These are phyloP conservation scores for Penicillium daleae DNA, from an alignment of 495 filamentous ascomycete genomes.

Conservation along the genomic window DNA sequence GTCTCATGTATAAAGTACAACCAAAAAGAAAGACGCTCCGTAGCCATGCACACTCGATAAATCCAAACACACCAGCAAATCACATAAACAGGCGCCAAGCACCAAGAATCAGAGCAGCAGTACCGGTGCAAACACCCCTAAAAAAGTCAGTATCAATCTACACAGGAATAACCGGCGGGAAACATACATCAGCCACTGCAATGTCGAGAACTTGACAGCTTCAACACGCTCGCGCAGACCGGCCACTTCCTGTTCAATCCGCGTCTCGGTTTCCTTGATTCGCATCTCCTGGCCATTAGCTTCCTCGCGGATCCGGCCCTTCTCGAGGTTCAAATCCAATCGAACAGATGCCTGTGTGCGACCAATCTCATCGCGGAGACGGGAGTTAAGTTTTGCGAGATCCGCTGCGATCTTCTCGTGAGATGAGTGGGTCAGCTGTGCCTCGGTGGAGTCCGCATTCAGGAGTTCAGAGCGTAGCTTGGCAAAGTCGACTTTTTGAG, in stretches of 20 bases:
- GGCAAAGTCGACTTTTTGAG: slow-evolving; percentile 99
- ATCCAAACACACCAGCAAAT: slow-evolving; percentile 19
- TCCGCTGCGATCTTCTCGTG: slow-evolving; percentile 95
- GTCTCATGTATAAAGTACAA: slow-evolving; percentile 18
- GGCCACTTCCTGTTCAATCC: slow-evolving; percentile 98
- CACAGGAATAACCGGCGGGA: slow-evolving; percentile 9
- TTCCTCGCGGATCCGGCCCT: slow-evolving; percentile 95
- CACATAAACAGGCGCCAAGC: slow-evolving; percentile 87
- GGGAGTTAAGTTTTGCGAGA: slow-evolving; percentile 84
- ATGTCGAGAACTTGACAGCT: slow-evolving; percentile 94
- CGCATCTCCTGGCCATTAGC: slow-evolving; percentile 96
- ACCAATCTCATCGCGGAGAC: slow-evolving; percentile 90
- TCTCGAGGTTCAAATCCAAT: slow-evolving; percentile 93
- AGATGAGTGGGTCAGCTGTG: slow-evolving; percentile 80
- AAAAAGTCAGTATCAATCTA: slow-evolving; percentile 30
- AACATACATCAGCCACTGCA: slow-evolving; percentile 91
- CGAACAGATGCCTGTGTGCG: slow-evolving; percentile 90
- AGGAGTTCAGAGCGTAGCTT: slow-evolving; percentile 95
- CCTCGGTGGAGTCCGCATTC: slow-evolving; percentile 86
- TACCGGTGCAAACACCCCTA: slow-evolving; percentile 89
- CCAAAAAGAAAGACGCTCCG: slow-evolving; percentile 25
- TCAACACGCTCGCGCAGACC: slow-evolving; percentile 88
- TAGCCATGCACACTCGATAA: slow-evolving; percentile 24
- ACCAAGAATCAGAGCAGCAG: slow-evolving; percentile 91
- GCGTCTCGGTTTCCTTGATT: slow-evolving; percentile 97